Percentiles rank a stretch among this genome's conserved stretches.
phyloP scores from a whole-genome alignment of 805 yeast genomes.

The Metschnikowia matae region DNA sequence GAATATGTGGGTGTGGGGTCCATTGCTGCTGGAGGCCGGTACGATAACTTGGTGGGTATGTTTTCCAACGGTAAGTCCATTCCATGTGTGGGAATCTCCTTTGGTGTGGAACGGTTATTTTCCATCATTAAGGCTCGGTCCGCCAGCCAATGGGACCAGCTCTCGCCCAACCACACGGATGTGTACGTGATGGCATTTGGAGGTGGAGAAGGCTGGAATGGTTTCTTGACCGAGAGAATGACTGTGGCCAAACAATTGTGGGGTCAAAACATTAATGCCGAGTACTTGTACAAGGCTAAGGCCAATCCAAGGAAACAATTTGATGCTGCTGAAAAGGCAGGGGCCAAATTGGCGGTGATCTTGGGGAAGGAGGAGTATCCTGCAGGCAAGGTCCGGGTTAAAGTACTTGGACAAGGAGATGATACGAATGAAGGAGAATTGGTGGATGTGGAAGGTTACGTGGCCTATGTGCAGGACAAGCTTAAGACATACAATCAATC shows the following conservation, averaged over 20 bases:
- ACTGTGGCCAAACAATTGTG: conserved; percentile 74
- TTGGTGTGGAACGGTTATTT: conserved; percentile 94
- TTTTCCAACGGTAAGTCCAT: conserved; percentile 87
- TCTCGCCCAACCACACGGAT: conserved; percentile 85
- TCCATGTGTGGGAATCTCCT: conserved; percentile 96
- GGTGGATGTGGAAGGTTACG: conserved; percentile 58
- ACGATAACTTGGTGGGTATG: conserved; percentile 96
- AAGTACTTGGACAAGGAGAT: conserved; percentile 85
- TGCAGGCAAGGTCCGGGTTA: conserved; percentile 78
- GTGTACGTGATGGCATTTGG: conserved; percentile 98
- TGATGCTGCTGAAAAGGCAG: conserved; percentile 94
- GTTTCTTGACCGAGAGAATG: conserved; percentile 92
- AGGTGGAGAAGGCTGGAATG: conserved; percentile 95
- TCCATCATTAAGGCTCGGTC: conserved; percentile 80
- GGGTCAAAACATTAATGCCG: conserved; percentile 86
- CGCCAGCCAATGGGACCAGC: conserved; percentile 50
- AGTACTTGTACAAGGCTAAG: conserved; percentile 87
- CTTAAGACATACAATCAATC: conserved; percentile 39
- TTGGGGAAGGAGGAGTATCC: conserved; percentile 92
- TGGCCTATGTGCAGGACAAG: conserved; percentile 41
- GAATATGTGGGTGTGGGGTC: conserved; percentile 98
- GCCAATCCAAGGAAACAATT: conserved; percentile 95
- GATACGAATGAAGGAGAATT: conserved; percentile 81
- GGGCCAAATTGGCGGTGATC: conserved; percentile 86
- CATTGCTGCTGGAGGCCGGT: conserved; percentile 98